Evolutionary conservation across 176 grass and related monocot genomes (phyloP), one percentile per base, ranked within the genome.

Genomic region (Aegilops tauschii): DNA sequence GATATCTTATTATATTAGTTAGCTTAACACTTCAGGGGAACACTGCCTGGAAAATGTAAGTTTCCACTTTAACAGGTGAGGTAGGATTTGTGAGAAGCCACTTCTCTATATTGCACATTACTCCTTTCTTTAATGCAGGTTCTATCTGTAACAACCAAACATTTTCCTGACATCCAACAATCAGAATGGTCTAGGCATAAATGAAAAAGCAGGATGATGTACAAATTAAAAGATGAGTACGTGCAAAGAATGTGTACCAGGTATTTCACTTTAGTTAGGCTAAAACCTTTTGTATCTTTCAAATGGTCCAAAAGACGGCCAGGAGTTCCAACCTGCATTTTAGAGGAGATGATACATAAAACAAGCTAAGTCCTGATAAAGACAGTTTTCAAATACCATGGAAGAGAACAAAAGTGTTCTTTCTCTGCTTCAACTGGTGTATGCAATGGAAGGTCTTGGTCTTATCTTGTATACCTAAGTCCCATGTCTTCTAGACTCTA

Each of bases 311-410:
- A 77, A 56, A 77, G 74, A 77, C 74, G 74, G 28, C 74, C 93
- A 44, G 93, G 96, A 83, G 96, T 94, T n/a, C 44, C 93, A 74
- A 96, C 92, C 96, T 96, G 82, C 30, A 79, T 91, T 90, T 85
- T 52, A 32, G 86, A 76, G 21, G 64, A 89, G 49, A 87, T 50
- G 17, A 77, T 73, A 62, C 13, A 23, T 20, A 81, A 69, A 80
- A 82, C 5, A 83, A 63, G 23, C 9, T 84, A 36, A 66, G 80
- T 66, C 1, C 3, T 78, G 12, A 66, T 87, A 18, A 30, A 76
- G 13, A 31, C 1, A 52, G 14, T 76, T 52, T 3, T 76, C 27
- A 18, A 65, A 30, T 84, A 34, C n/a, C 70, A 63, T 75, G 69
- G 16, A 62, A 40, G 35, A 63, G 35, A 58, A 83, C 12, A 10